These are phyloP conservation scores for Tolypocladium pustulatum DNA, from an alignment of 2,329 filamentous ascomycete genomes.

Conservation along the genomic window DNA sequence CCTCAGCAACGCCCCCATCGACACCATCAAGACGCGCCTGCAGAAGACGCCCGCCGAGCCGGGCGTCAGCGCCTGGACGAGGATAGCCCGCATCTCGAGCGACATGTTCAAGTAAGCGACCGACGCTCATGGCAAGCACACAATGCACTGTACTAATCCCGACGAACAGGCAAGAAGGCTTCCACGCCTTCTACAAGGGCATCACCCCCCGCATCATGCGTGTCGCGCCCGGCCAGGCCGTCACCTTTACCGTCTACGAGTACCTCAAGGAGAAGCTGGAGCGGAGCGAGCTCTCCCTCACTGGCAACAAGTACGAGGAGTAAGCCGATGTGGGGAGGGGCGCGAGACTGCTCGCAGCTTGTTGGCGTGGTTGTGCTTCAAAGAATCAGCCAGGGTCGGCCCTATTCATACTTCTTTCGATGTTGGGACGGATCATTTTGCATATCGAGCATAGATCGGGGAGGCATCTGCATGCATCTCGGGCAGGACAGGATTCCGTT, in stretches of 20 bases:
- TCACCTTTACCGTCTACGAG: constrained; percentile 70
- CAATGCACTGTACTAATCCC: not conserved
- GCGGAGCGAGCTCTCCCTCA: constrained; percentile 48
- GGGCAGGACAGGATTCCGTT: not conserved
- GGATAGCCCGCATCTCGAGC: constrained; percentile 67
- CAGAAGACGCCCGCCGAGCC: constrained; percentile 79
- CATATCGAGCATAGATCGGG: not conserved
- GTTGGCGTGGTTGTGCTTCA: not conserved
- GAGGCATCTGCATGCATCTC: not conserved
- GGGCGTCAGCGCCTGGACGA: constrained; percentile 67
- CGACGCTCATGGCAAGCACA: too few relatives aligned
- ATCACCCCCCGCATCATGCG: constrained; percentile 97
- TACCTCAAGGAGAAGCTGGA: constrained; percentile 65
- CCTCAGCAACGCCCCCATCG: constrained; percentile 92
- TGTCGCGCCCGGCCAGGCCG: constrained; percentile 87
- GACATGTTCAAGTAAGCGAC: constrained; percentile 70
- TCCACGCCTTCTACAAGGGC: constrained; percentile 96
- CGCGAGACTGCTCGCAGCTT: too few relatives aligned
- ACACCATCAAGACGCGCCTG: constrained; percentile 95
- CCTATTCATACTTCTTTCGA: not conserved
- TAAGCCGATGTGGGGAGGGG: constrained; percentile 20
- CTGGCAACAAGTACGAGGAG: constrained; percentile 58
- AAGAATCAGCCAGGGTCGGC: not conserved
- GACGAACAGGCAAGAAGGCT: constrained; percentile 70
- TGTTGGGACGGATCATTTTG: not conserved